Conservation (phyloP, 495 filamentous ascomycete species). For the Tuber indicum region DNA sequence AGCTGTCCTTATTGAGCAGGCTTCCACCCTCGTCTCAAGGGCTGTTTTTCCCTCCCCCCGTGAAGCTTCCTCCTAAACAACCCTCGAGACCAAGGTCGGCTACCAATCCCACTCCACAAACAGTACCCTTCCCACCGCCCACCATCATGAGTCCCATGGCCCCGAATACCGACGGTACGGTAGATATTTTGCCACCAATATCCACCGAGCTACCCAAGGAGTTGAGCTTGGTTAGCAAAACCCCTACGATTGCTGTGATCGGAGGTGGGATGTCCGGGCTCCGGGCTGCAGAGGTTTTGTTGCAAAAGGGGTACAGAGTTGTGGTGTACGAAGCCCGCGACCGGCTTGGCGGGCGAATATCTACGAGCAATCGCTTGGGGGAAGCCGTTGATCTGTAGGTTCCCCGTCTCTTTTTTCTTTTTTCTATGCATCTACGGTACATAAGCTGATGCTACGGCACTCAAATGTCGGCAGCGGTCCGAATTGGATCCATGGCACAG, state of each 20-base stretch:
- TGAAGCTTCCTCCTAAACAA: not conserved
- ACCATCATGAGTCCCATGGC: not conserved
- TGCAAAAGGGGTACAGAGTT: constrained; percentile 70
- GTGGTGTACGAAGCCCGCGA: constrained; percentile 80
- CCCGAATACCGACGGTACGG: constrained; percentile 11
- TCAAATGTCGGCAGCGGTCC: constrained; percentile 55
- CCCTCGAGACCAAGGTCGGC: not conserved
- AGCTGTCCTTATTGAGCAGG: not conserved
- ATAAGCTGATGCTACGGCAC: not conserved
- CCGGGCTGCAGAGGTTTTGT: constrained; percentile 73
- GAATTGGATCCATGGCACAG: constrained; percentile 92
- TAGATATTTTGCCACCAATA: constrained; percentile 2
- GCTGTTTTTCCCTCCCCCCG: not conserved
- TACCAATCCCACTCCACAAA: constrained; percentile 7
- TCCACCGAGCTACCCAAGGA: constrained; percentile 1
- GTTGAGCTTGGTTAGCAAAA: constrained; percentile 13
- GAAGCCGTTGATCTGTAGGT: constrained; percentile 53
- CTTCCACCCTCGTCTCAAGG: not conserved
- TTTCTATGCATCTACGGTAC: not conserved
- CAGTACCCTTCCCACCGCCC: not conserved
- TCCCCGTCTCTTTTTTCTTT: constrained; percentile 14
- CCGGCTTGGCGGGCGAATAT: constrained; percentile 74
- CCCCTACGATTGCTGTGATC: constrained; percentile 58
- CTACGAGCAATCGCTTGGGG: constrained; percentile 42
- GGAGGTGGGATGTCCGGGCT: constrained; percentile 86